Evolutionary conservation across 2,329 filamentous ascomycete genomes (phyloP).

Genomic region (Helotiales sp.): DNA sequence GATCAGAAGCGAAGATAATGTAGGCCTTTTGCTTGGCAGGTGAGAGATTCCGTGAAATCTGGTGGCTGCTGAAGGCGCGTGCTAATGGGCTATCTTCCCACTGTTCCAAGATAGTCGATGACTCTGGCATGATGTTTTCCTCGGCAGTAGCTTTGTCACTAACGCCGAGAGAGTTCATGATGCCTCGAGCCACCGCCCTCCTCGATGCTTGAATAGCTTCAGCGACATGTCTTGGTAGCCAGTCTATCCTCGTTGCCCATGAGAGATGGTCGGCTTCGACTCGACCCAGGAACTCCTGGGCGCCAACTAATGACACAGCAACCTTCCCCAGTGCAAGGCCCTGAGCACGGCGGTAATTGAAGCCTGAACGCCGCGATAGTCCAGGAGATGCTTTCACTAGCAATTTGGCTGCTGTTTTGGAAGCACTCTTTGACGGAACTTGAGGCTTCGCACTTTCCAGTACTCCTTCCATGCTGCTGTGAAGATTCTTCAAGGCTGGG

Average conservation of each 20-base stretch:
- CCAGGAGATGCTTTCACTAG: too few relatives aligned
- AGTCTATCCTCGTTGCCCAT: background rate
- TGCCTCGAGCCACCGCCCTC: background rate
- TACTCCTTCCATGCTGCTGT: too few relatives aligned
- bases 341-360: background rate
- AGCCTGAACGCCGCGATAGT: too few relatives aligned
- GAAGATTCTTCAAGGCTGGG: too few relatives aligned
- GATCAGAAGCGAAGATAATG: background rate
- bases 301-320: background rate
- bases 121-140: background rate
- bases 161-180: background rate
- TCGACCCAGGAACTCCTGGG: background rate
- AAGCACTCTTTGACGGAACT: too few relatives aligned
- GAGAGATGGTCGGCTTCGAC: background rate
- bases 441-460: too few relatives aligned
- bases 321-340: background rate
- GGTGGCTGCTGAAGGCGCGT: background rate
- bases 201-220: background rate
- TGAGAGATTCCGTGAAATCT: background rate
- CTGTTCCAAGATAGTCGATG: background rate
- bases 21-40: background rate
- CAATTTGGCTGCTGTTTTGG: too few relatives aligned
- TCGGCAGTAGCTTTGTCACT: background rate
- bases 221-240: background rate
- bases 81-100: background rate